Evolutionary conservation across 441 rosid genomes (phyloP).

Genomic region (Melastoma candidum): DNA sequence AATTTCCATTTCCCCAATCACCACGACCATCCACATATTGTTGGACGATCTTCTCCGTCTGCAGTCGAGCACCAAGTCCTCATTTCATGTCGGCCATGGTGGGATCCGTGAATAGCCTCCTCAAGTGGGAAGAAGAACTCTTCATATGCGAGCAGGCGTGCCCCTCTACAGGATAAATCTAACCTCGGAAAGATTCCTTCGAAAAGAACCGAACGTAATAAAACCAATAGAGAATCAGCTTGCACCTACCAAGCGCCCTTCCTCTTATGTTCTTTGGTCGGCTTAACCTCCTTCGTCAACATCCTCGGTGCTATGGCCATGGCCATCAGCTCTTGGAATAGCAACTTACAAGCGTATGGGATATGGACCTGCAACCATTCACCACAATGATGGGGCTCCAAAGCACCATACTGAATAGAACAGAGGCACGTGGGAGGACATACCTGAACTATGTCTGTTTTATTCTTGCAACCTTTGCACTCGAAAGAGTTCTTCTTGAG

Average conservation of each 20-base stretch:
- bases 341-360: conserved; percentile 87
- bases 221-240: too few relatives aligned
- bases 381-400: background rate
- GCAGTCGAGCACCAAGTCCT: too few relatives aligned
- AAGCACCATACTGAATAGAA: background rate
- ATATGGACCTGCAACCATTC: conserved; percentile 56
- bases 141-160: too few relatives aligned
- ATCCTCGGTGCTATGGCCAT: conserved; percentile 98
- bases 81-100: too few relatives aligned
- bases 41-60: too few relatives aligned
- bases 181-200: too few relatives aligned
- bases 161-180: too few relatives aligned
- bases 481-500: conserved; percentile 86
- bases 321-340: conserved; percentile 96
- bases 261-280: conserved; percentile 43
- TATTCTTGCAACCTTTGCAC: conserved; percentile 97
- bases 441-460: conserved; percentile 90
- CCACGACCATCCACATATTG: too few relatives aligned
- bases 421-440: background rate
- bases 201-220: too few relatives aligned
- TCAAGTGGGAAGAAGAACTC: too few relatives aligned
- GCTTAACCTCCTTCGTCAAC: conserved; percentile 65
- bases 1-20: too few relatives aligned
- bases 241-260: conserved; percentile 34
- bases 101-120: too few relatives aligned